A percentile compares a stretch with the other conserved stretches of the same genome.
Conservation (phyloP, 2,329 filamentous ascomycete genomes). For the Claviceps digitariae region DNA sequence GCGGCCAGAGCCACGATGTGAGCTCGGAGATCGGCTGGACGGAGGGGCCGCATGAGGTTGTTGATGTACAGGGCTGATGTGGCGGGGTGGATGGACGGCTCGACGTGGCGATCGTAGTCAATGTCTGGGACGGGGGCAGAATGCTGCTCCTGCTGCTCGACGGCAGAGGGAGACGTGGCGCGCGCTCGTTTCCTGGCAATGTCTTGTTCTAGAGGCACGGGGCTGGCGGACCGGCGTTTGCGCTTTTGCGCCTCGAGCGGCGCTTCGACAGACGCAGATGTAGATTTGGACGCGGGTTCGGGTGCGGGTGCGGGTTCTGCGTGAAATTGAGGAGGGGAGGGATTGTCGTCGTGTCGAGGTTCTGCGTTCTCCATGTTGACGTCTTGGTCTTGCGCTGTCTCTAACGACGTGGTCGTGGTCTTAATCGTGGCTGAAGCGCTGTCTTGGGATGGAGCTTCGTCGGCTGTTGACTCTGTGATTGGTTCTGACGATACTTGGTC, state of each 20-base stretch:
- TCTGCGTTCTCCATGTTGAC: neutral
- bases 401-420: neutral
- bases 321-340: neutral
- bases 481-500: neutral
- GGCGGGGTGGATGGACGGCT: conserved; percentile 53
- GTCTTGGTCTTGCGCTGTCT: neutral
- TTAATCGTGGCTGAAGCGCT: neutral
- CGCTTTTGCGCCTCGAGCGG: conserved; percentile 43
- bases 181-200: conserved; percentile 40
- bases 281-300: too few relatives aligned
- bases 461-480: neutral
- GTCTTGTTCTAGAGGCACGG: conserved; percentile 39
- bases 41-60: conserved; percentile 78
- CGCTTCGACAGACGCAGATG: conserved; percentile 6
- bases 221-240: conserved; percentile 53
- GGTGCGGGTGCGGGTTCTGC: neutral
- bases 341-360: neutral
- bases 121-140: conserved; percentile 11
- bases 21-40: conserved; percentile 49
- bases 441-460: neutral
- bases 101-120: conserved; percentile 24
- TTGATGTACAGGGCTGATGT: conserved; percentile 77
- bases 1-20: conserved; percentile 60
- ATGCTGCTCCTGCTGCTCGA: neutral
- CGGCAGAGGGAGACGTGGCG: conserved; percentile 10